Percentiles rank a stretch among this genome's conserved stretches.
Evolutionary conservation across 305 asterid genomes (phyloP).

Genomic region (Solanum hybrid): DNA sequence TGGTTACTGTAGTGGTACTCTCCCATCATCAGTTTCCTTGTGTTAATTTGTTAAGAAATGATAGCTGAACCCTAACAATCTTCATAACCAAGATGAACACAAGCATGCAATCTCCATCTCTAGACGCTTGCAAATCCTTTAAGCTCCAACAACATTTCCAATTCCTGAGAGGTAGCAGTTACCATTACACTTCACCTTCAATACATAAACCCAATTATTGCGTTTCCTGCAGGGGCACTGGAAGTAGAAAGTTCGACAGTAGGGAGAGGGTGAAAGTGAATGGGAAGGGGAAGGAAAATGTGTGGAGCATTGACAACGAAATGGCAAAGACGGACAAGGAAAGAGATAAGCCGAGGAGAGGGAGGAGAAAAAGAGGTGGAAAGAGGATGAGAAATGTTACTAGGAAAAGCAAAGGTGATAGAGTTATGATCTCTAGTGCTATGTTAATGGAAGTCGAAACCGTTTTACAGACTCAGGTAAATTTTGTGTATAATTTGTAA

Average conservation of each 20-base stretch:
- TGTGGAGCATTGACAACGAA: constrained; percentile 87
- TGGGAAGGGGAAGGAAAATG: constrained; percentile 78
- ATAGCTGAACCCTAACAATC: not conserved
- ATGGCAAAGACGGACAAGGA: constrained; percentile 28
- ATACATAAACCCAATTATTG: constrained; percentile 19
- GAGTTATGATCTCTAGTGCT: constrained; percentile 65
- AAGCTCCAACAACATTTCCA: constrained; percentile 15
- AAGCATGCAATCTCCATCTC: constrained; percentile 43
- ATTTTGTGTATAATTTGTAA: not conserved
- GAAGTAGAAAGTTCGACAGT: constrained; percentile 7
- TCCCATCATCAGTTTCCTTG: not conserved
- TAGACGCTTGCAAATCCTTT: constrained; percentile 37
- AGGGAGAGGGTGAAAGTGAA: constrained; percentile 27
- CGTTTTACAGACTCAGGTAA: constrained; percentile 82
- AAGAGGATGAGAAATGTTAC: constrained; percentile 36
- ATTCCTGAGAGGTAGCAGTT: not conserved
- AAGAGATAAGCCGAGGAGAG: constrained; percentile 23
- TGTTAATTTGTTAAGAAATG: not conserved
- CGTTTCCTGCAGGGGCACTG: constrained; percentile 30
- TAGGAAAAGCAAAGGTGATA: constrained; percentile 35
- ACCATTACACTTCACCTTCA: constrained; percentile 3
- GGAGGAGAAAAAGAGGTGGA: constrained; percentile 45
- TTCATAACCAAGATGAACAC: not conserved
- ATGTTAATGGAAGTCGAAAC: constrained; percentile 83
- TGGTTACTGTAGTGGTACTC: not conserved